Evolutionary conservation across 352 stramenopile genomes (phyloP).

Genomic region (Pythium biforme): DNA sequence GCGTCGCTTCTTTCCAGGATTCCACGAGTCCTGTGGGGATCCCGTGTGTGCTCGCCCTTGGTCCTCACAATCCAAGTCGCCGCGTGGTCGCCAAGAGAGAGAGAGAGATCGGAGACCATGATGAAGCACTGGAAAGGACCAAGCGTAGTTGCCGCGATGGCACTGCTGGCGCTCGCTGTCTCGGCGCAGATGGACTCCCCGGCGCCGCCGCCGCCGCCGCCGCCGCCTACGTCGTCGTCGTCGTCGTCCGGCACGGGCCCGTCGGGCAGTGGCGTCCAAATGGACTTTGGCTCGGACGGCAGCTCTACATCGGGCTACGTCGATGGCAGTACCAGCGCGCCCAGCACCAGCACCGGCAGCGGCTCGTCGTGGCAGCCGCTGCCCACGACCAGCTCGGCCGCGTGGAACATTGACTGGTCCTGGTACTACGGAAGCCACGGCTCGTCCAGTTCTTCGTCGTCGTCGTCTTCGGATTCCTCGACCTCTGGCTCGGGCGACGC

Average conservation of each 20-base stretch:
- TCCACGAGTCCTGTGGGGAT: no score
- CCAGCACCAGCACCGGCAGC: no score
- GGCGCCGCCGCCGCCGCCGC: not conserved
- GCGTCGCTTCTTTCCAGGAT: not conserved
- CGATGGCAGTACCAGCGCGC: not conserved
- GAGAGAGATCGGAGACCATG: not conserved
- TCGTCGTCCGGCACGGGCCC: not conserved
- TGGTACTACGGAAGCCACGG: not conserved
- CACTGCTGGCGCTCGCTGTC: not conserved
- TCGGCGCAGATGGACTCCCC: not conserved
- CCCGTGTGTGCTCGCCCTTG: no score
- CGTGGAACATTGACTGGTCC: slow-evolving; percentile 7
- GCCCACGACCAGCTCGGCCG: slow-evolving; percentile 1
- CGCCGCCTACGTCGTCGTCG: no score
- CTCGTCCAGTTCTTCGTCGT: not conserved
- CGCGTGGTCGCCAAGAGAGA: not conserved
- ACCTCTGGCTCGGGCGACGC: not conserved
- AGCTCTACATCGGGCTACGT: no score
- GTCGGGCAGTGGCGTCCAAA: not conserved
- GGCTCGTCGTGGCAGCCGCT: not conserved
- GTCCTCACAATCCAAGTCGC: slow-evolving; percentile 6
- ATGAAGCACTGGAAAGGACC: not conserved
- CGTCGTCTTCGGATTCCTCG: slow-evolving; percentile 1
- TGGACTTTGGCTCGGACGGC: slow-evolving; percentile 6
- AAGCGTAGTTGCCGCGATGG: no score